These are phyloP conservation scores for Coemansia sp. DNA, from an alignment of 192 early-diverging fungal species.

Conservation along the genomic window DNA sequence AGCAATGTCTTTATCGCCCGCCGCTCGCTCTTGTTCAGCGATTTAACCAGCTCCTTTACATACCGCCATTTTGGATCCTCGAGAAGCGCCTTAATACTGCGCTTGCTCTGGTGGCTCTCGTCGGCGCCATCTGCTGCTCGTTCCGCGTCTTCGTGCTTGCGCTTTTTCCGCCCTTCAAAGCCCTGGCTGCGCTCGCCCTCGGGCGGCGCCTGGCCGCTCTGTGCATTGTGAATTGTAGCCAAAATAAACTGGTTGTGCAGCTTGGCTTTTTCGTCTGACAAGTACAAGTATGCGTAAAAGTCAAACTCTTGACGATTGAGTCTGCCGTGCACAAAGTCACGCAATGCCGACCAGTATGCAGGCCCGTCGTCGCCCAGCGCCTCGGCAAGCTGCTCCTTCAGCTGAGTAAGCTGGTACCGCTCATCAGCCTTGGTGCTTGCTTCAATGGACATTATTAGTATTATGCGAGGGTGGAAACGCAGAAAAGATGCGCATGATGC, in stretches of 20 bases:
- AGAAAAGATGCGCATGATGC: too few relatives aligned
- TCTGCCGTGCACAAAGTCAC: constrained; percentile 72
- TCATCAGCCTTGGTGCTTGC: constrained; percentile 27
- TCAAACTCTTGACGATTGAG: constrained; percentile 76
- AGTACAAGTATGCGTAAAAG: constrained; percentile 71
- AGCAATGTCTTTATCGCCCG: constrained; percentile 62
- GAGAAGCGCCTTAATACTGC: constrained; percentile 52
- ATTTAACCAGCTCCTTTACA: constrained; percentile 70
- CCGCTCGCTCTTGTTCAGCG: constrained; percentile 64
- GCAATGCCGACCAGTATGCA: constrained; percentile 68
- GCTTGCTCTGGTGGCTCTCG: constrained; percentile 46
- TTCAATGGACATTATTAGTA: constrained; percentile 1
- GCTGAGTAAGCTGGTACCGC: constrained; percentile 52
- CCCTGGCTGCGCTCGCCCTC: constrained; percentile 56
- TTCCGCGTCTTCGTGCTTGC: constrained; percentile 29
- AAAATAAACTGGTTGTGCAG: constrained; percentile 76
- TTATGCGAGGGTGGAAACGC: background rate
- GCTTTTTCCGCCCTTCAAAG: constrained; percentile 49
- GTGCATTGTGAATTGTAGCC: constrained; percentile 75
- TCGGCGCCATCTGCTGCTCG: constrained; percentile 4
- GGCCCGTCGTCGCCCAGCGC: constrained; percentile 73
- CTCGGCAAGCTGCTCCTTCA: constrained; percentile 72
- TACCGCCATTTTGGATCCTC: constrained; percentile 55
- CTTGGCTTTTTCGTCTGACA: constrained; percentile 49
- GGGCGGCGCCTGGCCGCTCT: constrained; percentile 63